Percentiles rank a stretch among this genome's conserved stretches.
Conservation (phyloP, 345 rosid species). For the Hibiscus trionum region DNA sequence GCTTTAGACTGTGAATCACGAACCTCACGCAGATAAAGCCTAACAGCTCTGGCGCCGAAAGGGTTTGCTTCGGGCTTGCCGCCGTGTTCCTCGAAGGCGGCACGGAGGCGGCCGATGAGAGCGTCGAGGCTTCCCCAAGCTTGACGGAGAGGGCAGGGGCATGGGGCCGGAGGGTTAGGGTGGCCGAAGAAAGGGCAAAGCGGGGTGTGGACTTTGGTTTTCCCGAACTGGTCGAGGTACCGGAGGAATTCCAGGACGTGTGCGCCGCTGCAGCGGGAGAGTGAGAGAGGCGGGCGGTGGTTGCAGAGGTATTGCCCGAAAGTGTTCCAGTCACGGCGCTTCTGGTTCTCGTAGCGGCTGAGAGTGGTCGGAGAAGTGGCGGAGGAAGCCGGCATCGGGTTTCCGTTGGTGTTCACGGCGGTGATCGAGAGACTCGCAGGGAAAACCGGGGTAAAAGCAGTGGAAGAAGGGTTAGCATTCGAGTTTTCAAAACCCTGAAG, state of each 20-base stretch:
- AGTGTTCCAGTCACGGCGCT: constrained; percentile 94
- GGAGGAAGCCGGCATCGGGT: constrained; percentile 24
- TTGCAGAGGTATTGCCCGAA: constrained; percentile 88
- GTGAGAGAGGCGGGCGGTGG: constrained; percentile 84
- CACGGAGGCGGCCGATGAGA: constrained; percentile 88
- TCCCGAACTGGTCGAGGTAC: constrained; percentile 90
- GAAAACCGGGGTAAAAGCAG: not conserved
- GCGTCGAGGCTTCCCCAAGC: constrained; percentile 99
- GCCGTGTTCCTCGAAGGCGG: constrained; percentile 90
- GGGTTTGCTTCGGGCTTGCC: constrained; percentile 91
- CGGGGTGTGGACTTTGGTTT: constrained; percentile 81
- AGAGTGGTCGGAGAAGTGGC: constrained; percentile 42
- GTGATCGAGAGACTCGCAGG: not conserved
- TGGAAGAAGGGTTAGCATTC: not conserved
- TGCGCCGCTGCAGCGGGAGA: constrained; percentile 89
- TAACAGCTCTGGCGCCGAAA: constrained; percentile 86
- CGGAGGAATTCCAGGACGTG: constrained; percentile 91
- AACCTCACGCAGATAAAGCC: constrained; percentile 87
- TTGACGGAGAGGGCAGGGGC: constrained; percentile 91
- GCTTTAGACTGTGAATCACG: constrained; percentile 85
- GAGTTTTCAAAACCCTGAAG: constrained; percentile 35
- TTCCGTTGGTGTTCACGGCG: constrained; percentile 14
- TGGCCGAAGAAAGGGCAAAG: constrained; percentile 87
- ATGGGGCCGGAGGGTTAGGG: constrained; percentile 91
- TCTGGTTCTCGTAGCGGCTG: constrained; percentile 91